phyloP scores from a whole-genome alignment of 106 monocot species.

The Xerophyta viscosa region DNA sequence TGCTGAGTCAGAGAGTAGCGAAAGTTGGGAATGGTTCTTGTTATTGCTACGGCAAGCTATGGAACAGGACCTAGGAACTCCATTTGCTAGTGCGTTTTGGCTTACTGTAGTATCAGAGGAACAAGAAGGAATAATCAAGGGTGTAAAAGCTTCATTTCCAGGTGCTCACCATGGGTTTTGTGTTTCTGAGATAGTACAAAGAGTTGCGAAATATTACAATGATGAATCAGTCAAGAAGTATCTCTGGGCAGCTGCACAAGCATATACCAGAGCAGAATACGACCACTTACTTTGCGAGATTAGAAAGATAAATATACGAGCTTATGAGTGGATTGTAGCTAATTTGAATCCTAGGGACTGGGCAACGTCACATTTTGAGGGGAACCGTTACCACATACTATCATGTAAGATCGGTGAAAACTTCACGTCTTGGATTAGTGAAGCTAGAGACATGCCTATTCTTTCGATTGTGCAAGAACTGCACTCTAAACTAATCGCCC shows the following conservation, averaged over 20 bases:
- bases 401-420: neutral
- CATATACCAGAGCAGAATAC: conserved; percentile 1
- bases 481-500: neutral
- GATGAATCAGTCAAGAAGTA: neutral
- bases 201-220: conserved; percentile 4
- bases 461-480: conserved; percentile 1
- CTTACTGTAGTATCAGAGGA: conserved; percentile 3
- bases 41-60: neutral
- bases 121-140: neutral
- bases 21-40: conserved; percentile 1
- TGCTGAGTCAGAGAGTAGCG: conserved; percentile 1
- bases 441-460: conserved; percentile 4
- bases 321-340: conserved; percentile 1
- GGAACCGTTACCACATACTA: neutral
- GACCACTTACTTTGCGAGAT: neutral
- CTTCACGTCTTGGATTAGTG: conserved; percentile 4
- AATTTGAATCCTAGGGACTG: conserved; percentile 1
- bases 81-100: neutral
- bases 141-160: neutral
- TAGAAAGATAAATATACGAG: conserved; percentile 1
- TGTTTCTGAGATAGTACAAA: conserved; percentile 1
- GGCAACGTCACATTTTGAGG: conserved; percentile 2
- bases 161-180: neutral
- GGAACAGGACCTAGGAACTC: neutral
- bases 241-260: conserved; percentile 2